These are phyloP conservation scores for Lanmaoa rubissima DNA, from an alignment of 768 basidiomycete genomes.

Conservation along the genomic window DNA sequence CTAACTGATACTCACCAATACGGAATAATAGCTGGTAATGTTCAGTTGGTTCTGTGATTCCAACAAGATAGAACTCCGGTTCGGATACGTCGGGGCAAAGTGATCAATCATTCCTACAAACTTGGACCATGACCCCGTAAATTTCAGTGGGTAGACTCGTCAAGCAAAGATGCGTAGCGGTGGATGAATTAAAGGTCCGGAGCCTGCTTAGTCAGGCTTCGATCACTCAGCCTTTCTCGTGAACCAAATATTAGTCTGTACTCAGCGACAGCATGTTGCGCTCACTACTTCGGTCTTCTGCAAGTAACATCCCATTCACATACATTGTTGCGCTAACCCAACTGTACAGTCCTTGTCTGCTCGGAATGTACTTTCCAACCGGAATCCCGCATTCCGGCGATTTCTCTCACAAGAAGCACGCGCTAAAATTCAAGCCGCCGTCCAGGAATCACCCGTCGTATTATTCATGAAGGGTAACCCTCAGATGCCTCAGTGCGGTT, in stretches of 20 bases:
- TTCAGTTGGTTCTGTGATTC: too few species aligned
- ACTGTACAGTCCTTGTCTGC: conserved; percentile 2
- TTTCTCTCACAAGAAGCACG: conserved; percentile 64
- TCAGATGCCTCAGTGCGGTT: conserved; percentile 84
- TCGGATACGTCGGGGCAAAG: too few species aligned
- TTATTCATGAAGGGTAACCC: conserved; percentile 99
- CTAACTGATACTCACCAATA: not conserved
- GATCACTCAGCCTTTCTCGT: not conserved
- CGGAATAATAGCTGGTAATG: not conserved
- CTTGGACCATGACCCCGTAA: too few species aligned
- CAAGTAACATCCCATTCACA: conserved; percentile 1
- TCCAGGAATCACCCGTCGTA: conserved; percentile 76
- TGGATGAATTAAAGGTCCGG: not conserved
- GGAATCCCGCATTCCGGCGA: conserved; percentile 32
- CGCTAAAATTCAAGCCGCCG: conserved; percentile 65
- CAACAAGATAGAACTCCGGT: too few species aligned
- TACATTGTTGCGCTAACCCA: not conserved
- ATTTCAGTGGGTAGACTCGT: too few species aligned
- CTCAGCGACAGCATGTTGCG: conserved; percentile 12
- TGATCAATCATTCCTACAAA: too few species aligned
- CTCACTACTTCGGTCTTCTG: conserved; percentile 12
- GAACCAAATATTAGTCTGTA: not conserved
- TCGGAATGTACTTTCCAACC: conserved; percentile 12
- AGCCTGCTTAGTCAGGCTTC: not conserved
- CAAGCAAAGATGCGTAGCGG: not conserved